Conservation (phyloP, 345 rosid species). For the Melaleuca alternifolia region DNA sequence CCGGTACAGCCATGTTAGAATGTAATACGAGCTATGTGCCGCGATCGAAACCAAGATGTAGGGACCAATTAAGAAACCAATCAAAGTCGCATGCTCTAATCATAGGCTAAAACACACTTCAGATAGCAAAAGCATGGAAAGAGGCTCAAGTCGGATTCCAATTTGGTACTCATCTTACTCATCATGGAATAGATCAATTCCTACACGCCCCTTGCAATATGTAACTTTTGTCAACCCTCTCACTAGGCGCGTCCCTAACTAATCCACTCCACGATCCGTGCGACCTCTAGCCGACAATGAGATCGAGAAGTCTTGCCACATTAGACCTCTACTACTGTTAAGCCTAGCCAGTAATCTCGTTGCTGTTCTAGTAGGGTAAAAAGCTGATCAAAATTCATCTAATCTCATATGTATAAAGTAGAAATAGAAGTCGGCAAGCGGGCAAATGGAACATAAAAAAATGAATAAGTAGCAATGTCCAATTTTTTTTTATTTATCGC, state of each 20-base stretch:
- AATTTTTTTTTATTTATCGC: not conserved
- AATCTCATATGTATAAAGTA: too few relatives aligned
- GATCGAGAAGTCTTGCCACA: not conserved
- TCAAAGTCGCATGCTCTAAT: not conserved
- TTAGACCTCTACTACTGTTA: not conserved
- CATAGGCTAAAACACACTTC: not conserved
- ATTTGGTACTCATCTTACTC: not conserved
- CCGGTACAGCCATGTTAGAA: not conserved
- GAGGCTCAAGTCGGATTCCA: not conserved
- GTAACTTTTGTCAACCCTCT: not conserved
- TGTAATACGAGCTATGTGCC: not conserved
- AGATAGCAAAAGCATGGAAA: not conserved
- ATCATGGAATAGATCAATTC: not conserved
- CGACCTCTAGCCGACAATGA: too few relatives aligned
- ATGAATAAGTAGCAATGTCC: too few relatives aligned
- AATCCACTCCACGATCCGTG: not conserved
- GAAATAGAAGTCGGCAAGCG: too few relatives aligned
- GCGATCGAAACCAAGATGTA: not conserved
- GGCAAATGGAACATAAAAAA: too few relatives aligned
- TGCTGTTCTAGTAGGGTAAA: not conserved
- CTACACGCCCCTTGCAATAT: not conserved
- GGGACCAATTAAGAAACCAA: not conserved
- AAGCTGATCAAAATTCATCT: too few relatives aligned
- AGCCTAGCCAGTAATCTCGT: not conserved
- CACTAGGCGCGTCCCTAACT: not conserved